Percentiles rank a stretch among this genome's conserved stretches.
These are phyloP conservation scores for Venturia asperata DNA, from an alignment of 2,329 filamentous ascomycete genomes.

Conservation along the genomic window DNA sequence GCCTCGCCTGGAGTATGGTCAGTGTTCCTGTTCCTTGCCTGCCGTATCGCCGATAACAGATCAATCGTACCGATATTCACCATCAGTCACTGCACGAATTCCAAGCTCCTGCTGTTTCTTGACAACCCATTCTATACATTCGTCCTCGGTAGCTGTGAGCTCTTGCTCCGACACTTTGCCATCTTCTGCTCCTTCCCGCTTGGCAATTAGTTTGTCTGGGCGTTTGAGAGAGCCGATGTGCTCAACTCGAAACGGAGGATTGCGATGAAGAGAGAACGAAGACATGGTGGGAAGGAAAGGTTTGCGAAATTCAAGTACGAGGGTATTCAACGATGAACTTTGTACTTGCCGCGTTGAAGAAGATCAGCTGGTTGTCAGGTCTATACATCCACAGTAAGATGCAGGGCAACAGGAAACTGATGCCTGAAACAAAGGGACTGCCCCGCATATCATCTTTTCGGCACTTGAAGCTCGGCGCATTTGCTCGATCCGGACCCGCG, in stretches of 20 bases:
- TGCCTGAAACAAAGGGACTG: not conserved
- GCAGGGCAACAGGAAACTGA: not conserved
- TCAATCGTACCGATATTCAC: conserved; percentile 46
- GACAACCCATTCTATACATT: conserved; percentile 58
- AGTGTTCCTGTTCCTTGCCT: not conserved
- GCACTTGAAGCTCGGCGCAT: not conserved
- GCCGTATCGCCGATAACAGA: conserved; percentile 16
- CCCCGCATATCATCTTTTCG: conserved; percentile 5
- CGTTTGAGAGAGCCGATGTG: conserved; percentile 66
- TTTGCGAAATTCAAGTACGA: not conserved
- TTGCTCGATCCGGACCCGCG: not conserved
- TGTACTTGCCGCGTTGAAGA: not conserved
- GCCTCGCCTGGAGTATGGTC: conserved; percentile 29
- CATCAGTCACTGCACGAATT: conserved; percentile 58
- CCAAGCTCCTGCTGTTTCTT: conserved; percentile 57
- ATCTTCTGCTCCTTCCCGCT: conserved; percentile 45
- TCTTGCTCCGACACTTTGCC: conserved; percentile 35
- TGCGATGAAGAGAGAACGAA: not conserved
- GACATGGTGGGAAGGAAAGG: not conserved
- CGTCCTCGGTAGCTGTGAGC: conserved; percentile 56
- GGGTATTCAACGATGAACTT: not conserved
- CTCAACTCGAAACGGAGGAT: conserved; percentile 60
- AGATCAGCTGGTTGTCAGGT: not conserved
- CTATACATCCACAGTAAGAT: not conserved
- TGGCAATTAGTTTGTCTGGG: conserved; percentile 53